phyloP scores from a whole-genome alignment of 352 stramenopile genomes.

The Globisporangium echinulatum region DNA sequence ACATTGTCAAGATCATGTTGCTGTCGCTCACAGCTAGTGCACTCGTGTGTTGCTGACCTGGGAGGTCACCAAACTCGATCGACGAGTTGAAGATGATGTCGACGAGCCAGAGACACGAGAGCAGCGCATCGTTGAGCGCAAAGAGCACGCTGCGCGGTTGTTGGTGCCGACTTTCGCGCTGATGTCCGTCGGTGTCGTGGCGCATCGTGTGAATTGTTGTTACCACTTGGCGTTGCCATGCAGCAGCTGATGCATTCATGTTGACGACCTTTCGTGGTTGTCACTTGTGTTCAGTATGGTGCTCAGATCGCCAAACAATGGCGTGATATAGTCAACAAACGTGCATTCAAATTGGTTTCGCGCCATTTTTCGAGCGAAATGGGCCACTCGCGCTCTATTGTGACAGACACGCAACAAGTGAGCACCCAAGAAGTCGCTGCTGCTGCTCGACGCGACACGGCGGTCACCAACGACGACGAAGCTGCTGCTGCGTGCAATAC shows the following conservation, averaged over 20 bases:
- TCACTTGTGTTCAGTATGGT: slow-evolving; percentile 1
- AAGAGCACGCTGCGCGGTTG: slow-evolving; percentile 29
- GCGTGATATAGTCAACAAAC: background rate
- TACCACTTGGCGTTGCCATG: too few species aligned
- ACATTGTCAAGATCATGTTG: slow-evolving; percentile 55
- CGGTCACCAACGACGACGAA: too few species aligned
- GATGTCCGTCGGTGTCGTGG: too few species aligned
- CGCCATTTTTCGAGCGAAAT: slow-evolving; percentile 22
- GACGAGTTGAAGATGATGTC: slow-evolving; percentile 56
- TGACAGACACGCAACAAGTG: too few species aligned
- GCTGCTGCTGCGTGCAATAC: too few species aligned
- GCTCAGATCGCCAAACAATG: background rate
- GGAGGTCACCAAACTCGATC: slow-evolving; percentile 54
- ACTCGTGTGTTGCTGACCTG: slow-evolving; percentile 13
- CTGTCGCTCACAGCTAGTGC: slow-evolving; percentile 9
- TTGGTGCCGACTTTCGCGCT: too few species aligned
- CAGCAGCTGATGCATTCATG: too few species aligned
- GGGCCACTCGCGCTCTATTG: too few species aligned
- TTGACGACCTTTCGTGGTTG: background rate
- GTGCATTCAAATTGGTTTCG: slow-evolving; percentile 13
- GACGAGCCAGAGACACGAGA: slow-evolving; percentile 36
- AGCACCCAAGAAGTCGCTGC: too few species aligned
- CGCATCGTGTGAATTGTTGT: too few species aligned
- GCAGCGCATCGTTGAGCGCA: slow-evolving; percentile 26
- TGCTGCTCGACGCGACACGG: too few species aligned